A percentile compares a stretch with the other conserved stretches of the same genome.
Evolutionary conservation across 805 yeast genomes (phyloP).

Genomic region (Pichia californica): DNA sequence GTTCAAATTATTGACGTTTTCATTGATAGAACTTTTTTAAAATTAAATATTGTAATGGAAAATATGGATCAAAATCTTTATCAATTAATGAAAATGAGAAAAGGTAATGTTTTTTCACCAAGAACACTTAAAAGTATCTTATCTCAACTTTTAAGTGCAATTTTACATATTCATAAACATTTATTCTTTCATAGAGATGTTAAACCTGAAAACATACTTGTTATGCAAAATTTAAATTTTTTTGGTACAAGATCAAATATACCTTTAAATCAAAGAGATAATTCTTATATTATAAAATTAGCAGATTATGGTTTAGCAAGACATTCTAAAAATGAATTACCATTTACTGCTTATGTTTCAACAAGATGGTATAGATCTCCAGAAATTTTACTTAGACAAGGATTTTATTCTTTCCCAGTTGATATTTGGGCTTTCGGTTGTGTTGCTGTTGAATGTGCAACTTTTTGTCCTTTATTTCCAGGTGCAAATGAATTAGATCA

Average conservation of each 20-base stretch:
- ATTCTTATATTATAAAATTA: constrained; percentile 57
- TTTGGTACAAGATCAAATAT: constrained; percentile 37
- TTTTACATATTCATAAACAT: constrained; percentile 70
- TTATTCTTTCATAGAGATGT: constrained; percentile 82
- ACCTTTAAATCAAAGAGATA: constrained; percentile 35
- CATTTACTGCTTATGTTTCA: constrained; percentile 70
- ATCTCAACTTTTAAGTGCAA: constrained; percentile 67
- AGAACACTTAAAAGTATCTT: constrained; percentile 59
- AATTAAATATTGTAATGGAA: constrained; percentile 83
- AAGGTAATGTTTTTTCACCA: constrained; percentile 45
- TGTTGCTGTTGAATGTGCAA: constrained; percentile 68
- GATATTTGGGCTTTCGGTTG: constrained; percentile 87
- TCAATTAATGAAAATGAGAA: constrained; percentile 65
- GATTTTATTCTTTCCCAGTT: constrained; percentile 57
- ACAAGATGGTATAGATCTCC: constrained; percentile 88
- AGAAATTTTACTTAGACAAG: constrained; percentile 63
- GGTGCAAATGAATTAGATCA: constrained; percentile 80
- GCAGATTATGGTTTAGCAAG: constrained; percentile 82
- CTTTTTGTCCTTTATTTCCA: constrained; percentile 74
- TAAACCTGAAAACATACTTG: constrained; percentile 87
- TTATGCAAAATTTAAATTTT: constrained; percentile 50
- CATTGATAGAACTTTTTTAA: constrained; percentile 52
- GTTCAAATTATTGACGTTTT: constrained; percentile 76
- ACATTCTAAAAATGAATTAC: constrained; percentile 42
- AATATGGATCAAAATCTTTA: constrained; percentile 75